phyloP scores from a whole-genome alignment of 768 basidiomycete genomes.

The Tylopilus felleus region DNA sequence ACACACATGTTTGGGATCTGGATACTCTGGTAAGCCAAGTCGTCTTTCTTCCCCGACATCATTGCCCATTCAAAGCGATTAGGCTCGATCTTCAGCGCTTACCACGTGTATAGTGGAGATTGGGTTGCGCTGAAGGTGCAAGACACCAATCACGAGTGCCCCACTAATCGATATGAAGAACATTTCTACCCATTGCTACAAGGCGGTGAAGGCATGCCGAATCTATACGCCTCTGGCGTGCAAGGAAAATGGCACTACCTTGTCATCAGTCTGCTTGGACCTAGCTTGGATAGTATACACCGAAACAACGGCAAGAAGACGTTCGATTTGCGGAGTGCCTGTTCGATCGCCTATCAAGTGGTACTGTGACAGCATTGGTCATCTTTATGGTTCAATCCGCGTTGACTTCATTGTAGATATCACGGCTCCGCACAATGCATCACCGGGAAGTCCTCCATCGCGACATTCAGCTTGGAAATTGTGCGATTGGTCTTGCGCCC shows the following conservation, averaged over 20 bases:
- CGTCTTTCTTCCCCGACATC: neutral
- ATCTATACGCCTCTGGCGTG: slow-evolving; percentile 59
- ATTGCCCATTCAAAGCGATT: slow-evolving; percentile 4
- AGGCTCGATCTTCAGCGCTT: slow-evolving; percentile 72
- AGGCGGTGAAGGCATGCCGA: slow-evolving; percentile 73
- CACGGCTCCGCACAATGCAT: slow-evolving; percentile 75
- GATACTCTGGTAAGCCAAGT: slow-evolving; percentile 61
- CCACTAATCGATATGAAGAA: slow-evolving; percentile 72
- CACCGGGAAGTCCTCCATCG: slow-evolving; percentile 68
- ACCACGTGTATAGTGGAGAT: slow-evolving; percentile 51
- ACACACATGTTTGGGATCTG: slow-evolving; percentile 59
- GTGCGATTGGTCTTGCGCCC: slow-evolving; percentile 58
- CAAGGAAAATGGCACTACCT: slow-evolving; percentile 65
- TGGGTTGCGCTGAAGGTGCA: slow-evolving; percentile 76
- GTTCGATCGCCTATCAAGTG: slow-evolving; percentile 73
- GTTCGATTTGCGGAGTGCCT: slow-evolving; percentile 71
- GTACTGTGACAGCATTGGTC: slow-evolving; percentile 38
- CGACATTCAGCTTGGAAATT: slow-evolving; percentile 79
- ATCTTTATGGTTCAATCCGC: neutral
- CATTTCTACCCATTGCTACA: slow-evolving; percentile 65
- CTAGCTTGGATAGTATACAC: slow-evolving; percentile 63
- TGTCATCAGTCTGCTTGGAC: slow-evolving; percentile 72
- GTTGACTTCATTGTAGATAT: slow-evolving; percentile 46
- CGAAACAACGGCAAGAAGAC: slow-evolving; percentile 51
- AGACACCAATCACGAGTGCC: slow-evolving; percentile 65